Base-by-base conservation (phyloP, 345 rosid genomes). In the Punica granatum region DNA sequence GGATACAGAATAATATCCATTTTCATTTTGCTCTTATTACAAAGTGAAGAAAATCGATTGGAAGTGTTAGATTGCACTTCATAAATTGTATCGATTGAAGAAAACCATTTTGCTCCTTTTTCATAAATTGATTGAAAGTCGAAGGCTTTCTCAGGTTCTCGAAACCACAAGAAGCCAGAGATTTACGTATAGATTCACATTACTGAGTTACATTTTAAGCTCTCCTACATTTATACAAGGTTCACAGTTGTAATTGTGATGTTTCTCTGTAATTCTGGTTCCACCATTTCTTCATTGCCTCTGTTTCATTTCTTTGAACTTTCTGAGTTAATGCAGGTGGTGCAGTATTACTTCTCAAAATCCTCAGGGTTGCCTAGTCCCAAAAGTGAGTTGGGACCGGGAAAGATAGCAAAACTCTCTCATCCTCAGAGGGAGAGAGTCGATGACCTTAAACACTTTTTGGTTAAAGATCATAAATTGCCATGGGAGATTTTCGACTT, bases 271-370 rank as follows among this genome's bases (percentile, higher is more conserved):
- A 49, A 23, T 5, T 49, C 26, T 4, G 56, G 7, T 26, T 49
- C 23, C 28, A 1, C 23, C 56, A 4, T 49, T 49, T 56, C 34
- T 56, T 9, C 13, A 23, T 51, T n/a, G n/a, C 41, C 41, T 15
- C 3, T 44, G 21, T 44, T 44, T 7, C 21, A 44, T 3, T n/a
- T 12, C 63, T 58, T 53, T 3, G 37, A 66, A 33, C 6, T 18
- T 19, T 62, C 67, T 36, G 31, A 73, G 66, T 36, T 33, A n/a
- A 23, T 70, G 69, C 67, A 87, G 97, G 91, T 75, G 72, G 86
- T 83, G 63, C 91, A 89, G 59, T 93, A 80, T 77, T 85, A 74
- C 69, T 65, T 58, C 25, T 87, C 96, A 91, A 86, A 79, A 80
- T 79, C 76, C 42, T 69, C 75, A 3, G 80, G 78, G 63, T 63